phyloP scores from a whole-genome alignment of 2,329 filamentous ascomycete species.

The Pseudogymnoascus sp. region DNA sequence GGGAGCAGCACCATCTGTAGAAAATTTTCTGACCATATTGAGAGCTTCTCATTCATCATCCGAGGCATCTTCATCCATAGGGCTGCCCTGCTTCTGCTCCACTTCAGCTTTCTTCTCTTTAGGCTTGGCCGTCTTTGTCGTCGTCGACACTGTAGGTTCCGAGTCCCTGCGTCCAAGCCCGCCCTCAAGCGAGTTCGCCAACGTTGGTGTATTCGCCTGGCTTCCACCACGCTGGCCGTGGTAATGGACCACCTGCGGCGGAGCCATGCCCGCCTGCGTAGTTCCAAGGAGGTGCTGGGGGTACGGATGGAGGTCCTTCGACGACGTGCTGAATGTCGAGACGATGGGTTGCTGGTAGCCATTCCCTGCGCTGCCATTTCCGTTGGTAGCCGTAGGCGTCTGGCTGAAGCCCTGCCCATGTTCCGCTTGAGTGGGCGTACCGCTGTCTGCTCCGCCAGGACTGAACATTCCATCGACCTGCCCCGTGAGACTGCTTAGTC shows the following conservation, averaged over 20 bases:
- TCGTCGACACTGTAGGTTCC: neutral
- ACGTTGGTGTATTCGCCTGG: conserved; percentile 56
- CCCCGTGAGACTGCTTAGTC: conserved; percentile 64
- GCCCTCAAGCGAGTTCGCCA: conserved; percentile 13
- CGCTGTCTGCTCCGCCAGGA: conserved; percentile 46
- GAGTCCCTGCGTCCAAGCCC: neutral
- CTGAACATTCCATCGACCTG: conserved; percentile 44
- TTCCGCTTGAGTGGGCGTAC: conserved; percentile 55
- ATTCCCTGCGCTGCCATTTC: conserved; percentile 45
- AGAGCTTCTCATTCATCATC: neutral
- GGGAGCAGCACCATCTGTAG: neutral
- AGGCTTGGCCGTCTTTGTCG: neutral
- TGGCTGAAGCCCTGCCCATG: conserved; percentile 41
- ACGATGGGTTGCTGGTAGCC: conserved; percentile 62
- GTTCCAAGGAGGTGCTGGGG: conserved; percentile 54
- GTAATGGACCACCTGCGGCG: conserved; percentile 59
- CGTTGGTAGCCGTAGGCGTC: conserved; percentile 34
- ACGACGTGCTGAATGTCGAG: conserved; percentile 63
- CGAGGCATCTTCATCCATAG: neutral
- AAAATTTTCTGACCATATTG: neutral
- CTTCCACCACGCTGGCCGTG: conserved; percentile 60
- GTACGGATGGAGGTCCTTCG: conserved; percentile 60
- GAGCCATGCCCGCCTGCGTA: conserved; percentile 52
- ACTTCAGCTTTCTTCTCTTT: neutral
- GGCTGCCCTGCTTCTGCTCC: neutral